These are phyloP conservation scores for Otatea glauca DNA, from an alignment of 176 grass and related monocot genomes.

Conservation along the genomic window DNA sequence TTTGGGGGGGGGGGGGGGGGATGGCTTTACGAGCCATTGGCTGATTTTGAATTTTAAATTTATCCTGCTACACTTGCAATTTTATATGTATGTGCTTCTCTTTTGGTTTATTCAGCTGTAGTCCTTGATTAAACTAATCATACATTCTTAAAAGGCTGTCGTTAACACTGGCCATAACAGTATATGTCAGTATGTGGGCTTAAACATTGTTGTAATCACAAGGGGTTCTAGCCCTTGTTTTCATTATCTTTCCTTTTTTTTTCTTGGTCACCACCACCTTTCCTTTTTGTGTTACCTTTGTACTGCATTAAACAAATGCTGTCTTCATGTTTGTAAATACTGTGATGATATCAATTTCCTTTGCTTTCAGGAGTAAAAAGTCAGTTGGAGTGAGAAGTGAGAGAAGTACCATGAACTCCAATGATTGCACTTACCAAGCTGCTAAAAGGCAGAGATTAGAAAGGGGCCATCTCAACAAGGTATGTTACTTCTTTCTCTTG, in stretches of 20 bases:
- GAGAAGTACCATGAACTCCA: slow-evolving; percentile 53
- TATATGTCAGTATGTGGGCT: neutral
- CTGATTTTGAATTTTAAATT: neutral
- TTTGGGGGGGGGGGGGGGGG: neutral
- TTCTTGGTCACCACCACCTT: neutral
- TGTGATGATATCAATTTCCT: neutral
- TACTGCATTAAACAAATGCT: neutral
- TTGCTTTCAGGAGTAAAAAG: slow-evolving; percentile 60
- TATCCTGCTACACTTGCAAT: neutral
- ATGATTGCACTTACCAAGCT: slow-evolving; percentile 71
- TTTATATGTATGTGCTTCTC: neutral
- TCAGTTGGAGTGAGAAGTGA: slow-evolving; percentile 55
- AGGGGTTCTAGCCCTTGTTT: neutral
- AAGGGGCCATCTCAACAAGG: slow-evolving; percentile 83
- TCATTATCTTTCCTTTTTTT: neutral
- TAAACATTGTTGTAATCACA: slow-evolving; percentile 3
- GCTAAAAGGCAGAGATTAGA: slow-evolving; percentile 94
- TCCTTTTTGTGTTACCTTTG: neutral
- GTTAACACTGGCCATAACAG: neutral
- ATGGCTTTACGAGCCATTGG: neutral
- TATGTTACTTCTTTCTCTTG: slow-evolving; percentile 20
- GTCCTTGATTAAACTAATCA: slow-evolving; percentile 14
- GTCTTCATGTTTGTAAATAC: slow-evolving; percentile 25
- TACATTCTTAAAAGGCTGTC: neutral
- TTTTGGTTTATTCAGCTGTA: slow-evolving; percentile 22